A percentile compares a stretch with the other conserved stretches of the same genome.
phyloP scores from a whole-genome alignment of 2,329 filamentous ascomycete genomes.

The Exophiala alcalophila region DNA sequence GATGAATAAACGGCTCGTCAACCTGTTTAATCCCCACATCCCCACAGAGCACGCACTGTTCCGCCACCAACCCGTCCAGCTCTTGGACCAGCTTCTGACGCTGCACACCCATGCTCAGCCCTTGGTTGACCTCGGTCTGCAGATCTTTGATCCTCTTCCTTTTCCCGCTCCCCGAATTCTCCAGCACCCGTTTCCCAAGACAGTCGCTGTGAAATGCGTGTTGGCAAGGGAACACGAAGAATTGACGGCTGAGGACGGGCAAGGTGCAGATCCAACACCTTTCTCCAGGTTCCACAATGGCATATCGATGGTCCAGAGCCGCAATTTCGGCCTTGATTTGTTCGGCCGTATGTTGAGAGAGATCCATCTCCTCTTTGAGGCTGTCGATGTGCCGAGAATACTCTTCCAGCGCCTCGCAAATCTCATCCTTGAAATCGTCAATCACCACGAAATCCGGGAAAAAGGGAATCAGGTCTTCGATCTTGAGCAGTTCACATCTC shows the following conservation, averaged over 20 bases:
- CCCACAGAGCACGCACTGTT: conserved; percentile 87
- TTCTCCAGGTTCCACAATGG: conserved; percentile 94
- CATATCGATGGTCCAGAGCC: conserved; percentile 81
- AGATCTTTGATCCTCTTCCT: conserved; percentile 79
- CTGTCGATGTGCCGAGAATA: conserved; percentile 88
- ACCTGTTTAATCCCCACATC: conserved; percentile 93
- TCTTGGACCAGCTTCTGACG: conserved; percentile 83
- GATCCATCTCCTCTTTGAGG: conserved; percentile 92
- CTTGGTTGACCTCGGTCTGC: conserved; percentile 77
- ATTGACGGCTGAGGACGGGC: conserved; percentile 83
- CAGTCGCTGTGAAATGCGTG: conserved; percentile 98
- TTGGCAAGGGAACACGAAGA: conserved; percentile 98
- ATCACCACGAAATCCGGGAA: conserved; percentile 99
- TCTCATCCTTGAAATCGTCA: conserved; percentile 98
- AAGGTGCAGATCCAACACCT: conserved; percentile 85
- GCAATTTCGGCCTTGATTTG: conserved; percentile 91
- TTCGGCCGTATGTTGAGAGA: conserved; percentile 79
- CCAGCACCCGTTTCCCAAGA: conserved; percentile 78
- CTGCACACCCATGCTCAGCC: conserved; percentile 64
- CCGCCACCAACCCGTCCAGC: conserved; percentile 86
- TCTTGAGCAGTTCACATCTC: conserved; percentile 84
- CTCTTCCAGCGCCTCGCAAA: conserved; percentile 87
- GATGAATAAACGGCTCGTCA: conserved; percentile 83
- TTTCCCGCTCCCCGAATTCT: conserved; percentile 72
- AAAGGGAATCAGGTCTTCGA: conserved; percentile 96